Evolutionary conservation across 176 grass and related monocot genomes (phyloP).

Genomic region (Melocanna baccifera): DNA sequence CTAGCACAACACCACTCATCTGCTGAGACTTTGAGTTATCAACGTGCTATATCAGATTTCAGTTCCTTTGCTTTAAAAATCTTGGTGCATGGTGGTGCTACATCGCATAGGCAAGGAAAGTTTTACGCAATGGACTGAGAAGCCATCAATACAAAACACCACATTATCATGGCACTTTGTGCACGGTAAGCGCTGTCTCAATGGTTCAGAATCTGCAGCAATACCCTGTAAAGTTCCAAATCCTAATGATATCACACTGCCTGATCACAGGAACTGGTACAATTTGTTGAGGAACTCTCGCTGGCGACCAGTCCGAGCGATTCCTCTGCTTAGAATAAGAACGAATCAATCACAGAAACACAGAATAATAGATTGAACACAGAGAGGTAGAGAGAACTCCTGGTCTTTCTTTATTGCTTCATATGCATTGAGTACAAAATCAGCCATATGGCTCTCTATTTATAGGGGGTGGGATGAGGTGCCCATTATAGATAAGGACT

Average conservation of each 20-base stretch:
- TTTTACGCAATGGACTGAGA: conserved; percentile 47
- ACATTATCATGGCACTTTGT: conserved; percentile 48
- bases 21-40: background rate
- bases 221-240: background rate
- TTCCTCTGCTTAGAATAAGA: no score
- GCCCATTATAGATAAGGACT: no score
- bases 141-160: conserved; percentile 46
- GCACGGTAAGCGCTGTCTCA: conserved; percentile 25
- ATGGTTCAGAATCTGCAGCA: background rate
- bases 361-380: no score
- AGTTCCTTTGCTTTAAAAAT: background rate
- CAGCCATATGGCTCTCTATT: no score
- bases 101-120: conserved; percentile 42
- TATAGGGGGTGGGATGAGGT: no score
- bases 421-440: no score
- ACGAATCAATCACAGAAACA: no score
- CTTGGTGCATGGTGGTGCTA: background rate
- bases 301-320: no score
- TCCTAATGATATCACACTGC: background rate
- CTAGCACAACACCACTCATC: no score
- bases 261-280: conserved; percentile 51
- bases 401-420: no score
- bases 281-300: no score
- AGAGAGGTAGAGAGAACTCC: no score
- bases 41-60: background rate